Evolutionary conservation across 2,329 filamentous ascomycete species (phyloP), one percentile per base, ranked within the genome.

Genomic region (Zarea fungicola): DNA sequence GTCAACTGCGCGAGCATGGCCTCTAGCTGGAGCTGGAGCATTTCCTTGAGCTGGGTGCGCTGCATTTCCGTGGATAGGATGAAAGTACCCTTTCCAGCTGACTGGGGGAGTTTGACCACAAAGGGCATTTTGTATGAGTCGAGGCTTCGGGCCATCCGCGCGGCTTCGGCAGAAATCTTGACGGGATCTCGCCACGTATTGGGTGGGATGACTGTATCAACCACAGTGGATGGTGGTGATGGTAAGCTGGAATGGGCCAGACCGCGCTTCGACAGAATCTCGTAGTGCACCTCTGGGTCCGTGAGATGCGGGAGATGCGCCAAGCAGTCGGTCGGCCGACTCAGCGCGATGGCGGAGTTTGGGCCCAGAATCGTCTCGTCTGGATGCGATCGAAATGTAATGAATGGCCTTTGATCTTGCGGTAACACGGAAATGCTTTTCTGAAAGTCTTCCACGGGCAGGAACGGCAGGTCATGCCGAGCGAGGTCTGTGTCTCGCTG

Each of bases 181-280:
- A 32, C 29, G 5, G 29, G 13, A 14, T 32, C 13, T 6, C 16
- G 6, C 6, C 13, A 5, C 29, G 13, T n/a, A 5, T 32, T n/a
- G 11, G 13, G 29, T n/a, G 6, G 6, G 5, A 32, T 10, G 6
- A 32, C 6, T 6, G 13, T 7, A 14, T 32, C 29, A 21, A 50
- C 34, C 2, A 50, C 40, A 11, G 11, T 23, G 4, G 48, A 44
- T 5, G 29, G n/a, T 8, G 48, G 48, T 6, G 31, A 39, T 5
- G 40, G 32, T 11, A 50, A 23, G 5, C 32, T 23, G 2, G 48
- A 50, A 6, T 21, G 40, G 11, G 48, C 41, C 23, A 50, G 22
- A 10, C 34, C 48, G 32, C 48, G 48, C 41, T 50, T 50, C 2
- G 41, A 50, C 6, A 44, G 41, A 18, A 45, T 26, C 41, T 34